Evolutionary conservation across 2,329 filamentous ascomycete species (phyloP).

Genomic region (Aspergillus intermedius): DNA sequence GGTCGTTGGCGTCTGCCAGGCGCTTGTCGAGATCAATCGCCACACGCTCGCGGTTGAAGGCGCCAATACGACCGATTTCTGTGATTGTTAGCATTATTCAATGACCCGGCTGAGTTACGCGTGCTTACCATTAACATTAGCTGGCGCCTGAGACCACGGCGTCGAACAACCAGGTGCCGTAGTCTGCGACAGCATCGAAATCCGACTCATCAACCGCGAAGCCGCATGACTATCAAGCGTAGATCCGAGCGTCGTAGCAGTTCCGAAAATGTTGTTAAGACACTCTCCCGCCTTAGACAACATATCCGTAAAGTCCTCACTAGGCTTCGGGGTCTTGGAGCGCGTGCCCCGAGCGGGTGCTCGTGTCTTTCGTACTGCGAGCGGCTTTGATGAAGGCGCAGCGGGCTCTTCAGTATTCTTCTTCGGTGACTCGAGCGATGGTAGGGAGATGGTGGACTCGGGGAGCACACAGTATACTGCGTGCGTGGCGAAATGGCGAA

Average conservation of each 20-base stretch:
- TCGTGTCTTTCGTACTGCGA: conserved; percentile 19
- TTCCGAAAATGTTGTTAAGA: conserved; percentile 27
- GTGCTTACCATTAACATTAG: conserved; percentile 33
- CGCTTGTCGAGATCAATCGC: conserved; percentile 42
- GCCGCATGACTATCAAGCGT: conserved; percentile 34
- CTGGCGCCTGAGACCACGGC: conserved; percentile 25
- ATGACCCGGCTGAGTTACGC: not conserved
- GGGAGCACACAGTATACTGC: conserved; percentile 83
- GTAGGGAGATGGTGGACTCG: conserved; percentile 86
- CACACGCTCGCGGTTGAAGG: conserved; percentile 34
- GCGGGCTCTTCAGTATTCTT: conserved; percentile 34
- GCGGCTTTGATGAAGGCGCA: conserved; percentile 18
- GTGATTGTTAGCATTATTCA: conserved; percentile 8
- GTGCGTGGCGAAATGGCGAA: conserved; percentile 59
- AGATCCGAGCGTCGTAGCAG: conserved; percentile 30
- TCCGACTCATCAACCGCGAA: conserved; percentile 34
- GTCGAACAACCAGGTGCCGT: conserved; percentile 26
- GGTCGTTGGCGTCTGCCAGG: conserved; percentile 37
- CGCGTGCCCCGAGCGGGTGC: conserved; percentile 21
- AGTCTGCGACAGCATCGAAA: conserved; percentile 39
- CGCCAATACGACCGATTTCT: conserved; percentile 37
- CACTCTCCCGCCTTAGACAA: conserved; percentile 30
- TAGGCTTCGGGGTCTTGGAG: conserved; percentile 22
- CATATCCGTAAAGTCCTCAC: conserved; percentile 31
- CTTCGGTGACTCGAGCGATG: conserved; percentile 50